A percentile compares a stretch with the other conserved stretches of the same genome.
phyloP scores from a whole-genome alignment of 2,329 filamentous ascomycete genomes.

The Fusarium hainanense region DNA sequence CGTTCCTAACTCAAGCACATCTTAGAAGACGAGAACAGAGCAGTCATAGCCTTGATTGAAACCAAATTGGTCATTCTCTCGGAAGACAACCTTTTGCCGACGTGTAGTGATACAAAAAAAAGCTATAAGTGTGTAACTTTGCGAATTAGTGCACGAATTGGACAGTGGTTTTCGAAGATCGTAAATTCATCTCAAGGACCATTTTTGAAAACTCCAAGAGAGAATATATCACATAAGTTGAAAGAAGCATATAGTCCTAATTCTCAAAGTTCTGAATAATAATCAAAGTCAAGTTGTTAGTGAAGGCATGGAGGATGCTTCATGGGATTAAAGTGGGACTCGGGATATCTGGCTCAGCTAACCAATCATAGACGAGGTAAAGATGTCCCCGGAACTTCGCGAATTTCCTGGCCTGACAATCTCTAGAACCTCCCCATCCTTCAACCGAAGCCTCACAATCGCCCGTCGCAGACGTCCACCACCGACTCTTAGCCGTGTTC shows the following conservation, averaged over 20 bases:
- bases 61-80: background rate
- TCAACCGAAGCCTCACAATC: constrained; percentile 45
- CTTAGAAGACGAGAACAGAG: constrained; percentile 2
- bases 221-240: background rate
- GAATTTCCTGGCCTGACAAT: constrained; percentile 52
- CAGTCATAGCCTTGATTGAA: background rate
- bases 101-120: background rate
- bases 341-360: constrained; percentile 17
- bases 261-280: background rate
- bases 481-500: constrained; percentile 38
- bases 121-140: background rate
- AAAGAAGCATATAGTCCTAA: background rate
- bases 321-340: constrained; percentile 35
- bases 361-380: constrained; percentile 50
- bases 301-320: background rate
- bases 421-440: constrained; percentile 47
- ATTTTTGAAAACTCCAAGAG: background rate
- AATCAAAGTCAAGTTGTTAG: background rate
- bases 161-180: background rate
- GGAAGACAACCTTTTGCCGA: background rate
- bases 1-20: background rate
- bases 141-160: too few relatives aligned
- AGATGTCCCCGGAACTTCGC: constrained; percentile 49
- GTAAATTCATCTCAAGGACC: background rate
- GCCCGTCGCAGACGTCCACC: constrained; percentile 45